Conservation (phyloP, 164 flowering plant species). For the Vitis riparia region DNA sequence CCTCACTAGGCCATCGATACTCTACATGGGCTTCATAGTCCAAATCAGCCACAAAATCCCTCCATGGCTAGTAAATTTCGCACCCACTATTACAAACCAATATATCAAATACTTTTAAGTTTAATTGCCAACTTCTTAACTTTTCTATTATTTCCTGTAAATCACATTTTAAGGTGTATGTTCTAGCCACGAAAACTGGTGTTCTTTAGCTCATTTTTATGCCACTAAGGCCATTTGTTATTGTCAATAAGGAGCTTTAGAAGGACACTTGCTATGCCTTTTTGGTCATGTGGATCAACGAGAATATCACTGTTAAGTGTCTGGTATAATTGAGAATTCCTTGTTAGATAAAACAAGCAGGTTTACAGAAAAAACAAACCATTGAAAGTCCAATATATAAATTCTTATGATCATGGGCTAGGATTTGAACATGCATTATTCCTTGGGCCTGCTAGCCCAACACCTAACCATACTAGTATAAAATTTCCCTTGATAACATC, state of each 20-base stretch:
- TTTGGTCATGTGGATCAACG: conserved; percentile 59
- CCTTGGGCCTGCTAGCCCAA: too few species aligned
- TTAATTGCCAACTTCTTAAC: conserved; percentile 38
- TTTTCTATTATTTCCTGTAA: conserved; percentile 47
- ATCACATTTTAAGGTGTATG: conserved; percentile 58
- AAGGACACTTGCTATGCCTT: conserved; percentile 67
- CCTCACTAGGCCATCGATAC: conserved; percentile 77
- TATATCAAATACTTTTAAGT: conserved; percentile 60
- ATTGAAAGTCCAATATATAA: too few species aligned
- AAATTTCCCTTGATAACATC: conserved; percentile 49
- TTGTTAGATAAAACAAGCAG: conserved; percentile 11
- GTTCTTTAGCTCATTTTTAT: conserved; percentile 65
- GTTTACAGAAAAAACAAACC: too few species aligned
- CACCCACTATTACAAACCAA: conserved; percentile 73
- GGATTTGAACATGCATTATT: too few species aligned
- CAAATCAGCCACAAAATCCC: conserved; percentile 48
- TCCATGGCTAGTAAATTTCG: conserved; percentile 71
- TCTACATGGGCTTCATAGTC: conserved; percentile 59
- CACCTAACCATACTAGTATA: too few species aligned
- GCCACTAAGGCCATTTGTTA: conserved; percentile 60
- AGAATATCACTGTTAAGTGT: conserved; percentile 65
- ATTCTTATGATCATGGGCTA: too few species aligned
- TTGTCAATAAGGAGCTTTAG: conserved; percentile 78
- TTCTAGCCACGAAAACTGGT: conserved; percentile 81
- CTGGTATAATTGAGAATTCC: conserved; percentile 14